Evolutionary conservation across 345 rosid species (phyloP).

Genomic region (Hibiscus syriacus): DNA sequence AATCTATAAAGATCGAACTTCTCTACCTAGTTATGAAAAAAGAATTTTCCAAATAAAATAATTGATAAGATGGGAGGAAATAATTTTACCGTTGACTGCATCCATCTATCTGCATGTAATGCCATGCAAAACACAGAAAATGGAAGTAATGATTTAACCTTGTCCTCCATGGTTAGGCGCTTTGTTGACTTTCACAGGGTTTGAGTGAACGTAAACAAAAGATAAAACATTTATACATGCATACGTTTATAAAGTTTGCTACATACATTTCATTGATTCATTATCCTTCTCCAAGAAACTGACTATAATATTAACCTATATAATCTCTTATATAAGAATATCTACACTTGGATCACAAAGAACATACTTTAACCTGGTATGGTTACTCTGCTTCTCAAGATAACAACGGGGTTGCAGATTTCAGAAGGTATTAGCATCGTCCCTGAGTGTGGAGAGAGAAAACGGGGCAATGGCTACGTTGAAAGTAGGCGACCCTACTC

Average conservation of each 20-base stretch:
- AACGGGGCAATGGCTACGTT: slow-evolving; percentile 64
- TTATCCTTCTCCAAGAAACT: neutral
- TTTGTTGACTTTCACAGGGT: no score
- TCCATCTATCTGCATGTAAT: no score
- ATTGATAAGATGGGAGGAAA: no score
- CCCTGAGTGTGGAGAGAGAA: slow-evolving; percentile 50
- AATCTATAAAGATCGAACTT: no score
- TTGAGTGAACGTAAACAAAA: neutral
- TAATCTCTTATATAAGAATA: neutral
- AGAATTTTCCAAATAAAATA: no score
- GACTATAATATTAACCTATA: no score
- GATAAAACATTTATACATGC: neutral
- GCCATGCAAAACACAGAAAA: no score
- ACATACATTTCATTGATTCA: slow-evolving; percentile 7
- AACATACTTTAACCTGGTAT: neutral
- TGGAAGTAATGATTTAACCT: no score
- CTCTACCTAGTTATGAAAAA: no score
- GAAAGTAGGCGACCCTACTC: slow-evolving; percentile 41
- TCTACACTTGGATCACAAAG: slow-evolving; percentile 10
- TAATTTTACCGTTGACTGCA: no score
- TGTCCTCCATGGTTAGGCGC: no score
- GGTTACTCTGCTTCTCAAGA: neutral
- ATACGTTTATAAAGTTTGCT: neutral
- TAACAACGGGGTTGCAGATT: neutral
- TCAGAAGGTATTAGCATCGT: slow-evolving; percentile 38